Percentiles rank a stretch among this genome's conserved stretches.
Evolutionary conservation across 1,139 yeast species (phyloP).

Genomic region (Sugiyamaella novakii): DNA sequence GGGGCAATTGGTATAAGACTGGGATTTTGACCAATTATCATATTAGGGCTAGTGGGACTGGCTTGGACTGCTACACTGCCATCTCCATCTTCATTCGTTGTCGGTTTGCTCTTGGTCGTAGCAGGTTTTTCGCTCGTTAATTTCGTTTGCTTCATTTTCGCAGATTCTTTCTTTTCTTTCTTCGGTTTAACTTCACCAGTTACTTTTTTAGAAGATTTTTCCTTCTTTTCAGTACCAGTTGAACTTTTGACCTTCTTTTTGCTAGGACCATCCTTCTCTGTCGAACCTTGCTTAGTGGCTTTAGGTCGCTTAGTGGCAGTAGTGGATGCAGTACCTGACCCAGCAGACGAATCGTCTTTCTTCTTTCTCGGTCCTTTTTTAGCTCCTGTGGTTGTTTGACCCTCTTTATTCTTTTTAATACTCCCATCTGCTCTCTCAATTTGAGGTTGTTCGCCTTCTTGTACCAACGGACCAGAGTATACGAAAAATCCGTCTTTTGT

Average conservation of each 20-base stretch:
- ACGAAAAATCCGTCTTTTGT: slow-evolving; percentile 97
- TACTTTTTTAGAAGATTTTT: slow-evolving; percentile 21
- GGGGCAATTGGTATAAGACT: slow-evolving; percentile 6
- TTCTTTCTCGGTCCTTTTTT: slow-evolving; percentile 16
- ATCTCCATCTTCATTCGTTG: neutral
- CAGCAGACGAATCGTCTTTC: slow-evolving; percentile 15
- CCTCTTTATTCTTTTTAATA: slow-evolving; percentile 43
- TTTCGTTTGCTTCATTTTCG: slow-evolving; percentile 13
- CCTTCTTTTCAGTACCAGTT: slow-evolving; percentile 14
- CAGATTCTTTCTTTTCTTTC: slow-evolving; percentile 19
- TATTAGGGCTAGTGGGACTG: too few species aligned
- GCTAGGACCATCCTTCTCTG: slow-evolving; percentile 18
- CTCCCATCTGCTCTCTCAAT: slow-evolving; percentile 48
- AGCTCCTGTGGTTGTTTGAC: slow-evolving; percentile 20
- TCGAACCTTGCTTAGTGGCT: slow-evolving; percentile 17
- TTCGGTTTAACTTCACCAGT: slow-evolving; percentile 19
- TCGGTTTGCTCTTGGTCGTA: slow-evolving; percentile 7
- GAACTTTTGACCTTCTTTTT: slow-evolving; percentile 23
- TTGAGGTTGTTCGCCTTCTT: slow-evolving; percentile 52
- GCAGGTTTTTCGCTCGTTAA: slow-evolving; percentile 8
- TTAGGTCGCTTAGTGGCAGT: slow-evolving; percentile 14
- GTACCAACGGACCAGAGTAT: slow-evolving; percentile 89
- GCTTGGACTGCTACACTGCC: too few species aligned
- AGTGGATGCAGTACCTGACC: slow-evolving; percentile 6
- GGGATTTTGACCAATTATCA: too few species aligned